Evolutionary conservation across 2,329 filamentous ascomycete genomes (phyloP).

Genomic region (Leptographium radiaticola): DNA sequence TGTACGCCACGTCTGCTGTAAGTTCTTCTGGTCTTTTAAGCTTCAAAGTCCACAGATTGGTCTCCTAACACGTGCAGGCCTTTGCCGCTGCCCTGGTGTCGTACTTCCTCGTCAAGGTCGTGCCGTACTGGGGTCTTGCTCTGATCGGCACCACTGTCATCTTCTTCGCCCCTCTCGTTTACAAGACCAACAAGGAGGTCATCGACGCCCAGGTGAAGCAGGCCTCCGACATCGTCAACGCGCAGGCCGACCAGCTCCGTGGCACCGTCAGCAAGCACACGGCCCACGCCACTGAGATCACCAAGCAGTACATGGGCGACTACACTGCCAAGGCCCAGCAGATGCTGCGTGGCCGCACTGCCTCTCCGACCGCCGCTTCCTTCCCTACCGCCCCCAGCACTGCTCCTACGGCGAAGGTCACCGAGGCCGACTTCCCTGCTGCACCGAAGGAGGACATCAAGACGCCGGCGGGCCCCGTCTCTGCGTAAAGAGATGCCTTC

Average conservation of each 20-base stretch:
- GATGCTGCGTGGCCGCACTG: conserved; percentile 36
- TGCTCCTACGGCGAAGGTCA: conserved; percentile 13
- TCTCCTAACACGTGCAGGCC: conserved; percentile 27
- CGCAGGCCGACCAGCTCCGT: conserved; percentile 51
- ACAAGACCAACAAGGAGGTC: conserved; percentile 55
- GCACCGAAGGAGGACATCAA: conserved; percentile 35
- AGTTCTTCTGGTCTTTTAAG: conserved; percentile 18
- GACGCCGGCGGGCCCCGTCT: conserved; percentile 13
- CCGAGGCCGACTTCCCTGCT: conserved; percentile 35
- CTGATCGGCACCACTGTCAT: conserved; percentile 44
- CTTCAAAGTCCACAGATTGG: not conserved
- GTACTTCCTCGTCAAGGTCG: conserved; percentile 56
- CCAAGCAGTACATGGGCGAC: conserved; percentile 56
- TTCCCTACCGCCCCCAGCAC: not conserved
- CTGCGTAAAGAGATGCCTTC: conserved; percentile 4
- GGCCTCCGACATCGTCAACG: conserved; percentile 42
- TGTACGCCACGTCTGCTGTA: conserved; percentile 46
- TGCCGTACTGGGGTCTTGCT: conserved; percentile 56
- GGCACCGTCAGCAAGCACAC: conserved; percentile 51
- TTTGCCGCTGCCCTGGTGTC: conserved; percentile 48
- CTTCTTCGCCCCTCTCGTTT: conserved; percentile 52
- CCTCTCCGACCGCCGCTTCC: not conserved
- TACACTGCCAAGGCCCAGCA: conserved; percentile 56
- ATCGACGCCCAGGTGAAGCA: conserved; percentile 51
- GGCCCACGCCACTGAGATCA: conserved; percentile 45